Base-by-base conservation (phyloP, 805 yeast genomes). In the Saturnispora dispora region DNA sequence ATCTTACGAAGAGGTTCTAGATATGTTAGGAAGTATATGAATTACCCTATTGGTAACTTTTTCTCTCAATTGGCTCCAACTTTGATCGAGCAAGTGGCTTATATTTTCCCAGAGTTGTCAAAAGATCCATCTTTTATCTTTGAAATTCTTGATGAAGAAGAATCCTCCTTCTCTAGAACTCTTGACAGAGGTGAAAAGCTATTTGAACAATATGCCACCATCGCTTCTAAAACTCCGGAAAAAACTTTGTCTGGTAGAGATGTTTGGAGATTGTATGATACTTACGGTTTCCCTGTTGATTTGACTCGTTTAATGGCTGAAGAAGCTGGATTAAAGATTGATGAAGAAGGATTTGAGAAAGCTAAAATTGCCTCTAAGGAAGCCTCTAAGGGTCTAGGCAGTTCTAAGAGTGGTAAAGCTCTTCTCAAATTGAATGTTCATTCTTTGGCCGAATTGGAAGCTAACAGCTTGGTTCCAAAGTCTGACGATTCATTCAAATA, bases 261-360 rank as follows among this genome's bases (percentile, higher is more conserved):
- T 67, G 99, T 93, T 39, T 93, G 99, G 99, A 82, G 99, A 72
- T 76, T 93, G 61, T 93, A 93, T 63, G 99, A 93, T 63, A 93
- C 99, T 11, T 93, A 91, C 65, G 99, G 99, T 53, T 93, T 93
- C 85, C 99, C 99, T 37, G 97, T 89, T 52, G 99, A 93, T 71
- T 79, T 93, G 65, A 93, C 99, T 30, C 82, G 96, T 67, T 78
- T 93, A 66, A 93, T 93, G 99, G 99, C 99, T 45, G 98, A 91
- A 70, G 99, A 93, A 71, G 88, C 93, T 53, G 95, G 95, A 18
- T 78, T 93, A 61, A 83, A 82, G 62, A 91, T 93, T 57, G 97
- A 93, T 67, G 96, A 89, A 66, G 82, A 74, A 47, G 98, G 88
- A 35, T 93, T 93, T 64, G 97, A 90, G 70, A 79, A 79, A 59